Percentiles rank a stretch among this genome's conserved stretches.
Evolutionary conservation across 1,284 basidiomycete species (phyloP).

Genomic region (Heliocybe sulcata): DNA sequence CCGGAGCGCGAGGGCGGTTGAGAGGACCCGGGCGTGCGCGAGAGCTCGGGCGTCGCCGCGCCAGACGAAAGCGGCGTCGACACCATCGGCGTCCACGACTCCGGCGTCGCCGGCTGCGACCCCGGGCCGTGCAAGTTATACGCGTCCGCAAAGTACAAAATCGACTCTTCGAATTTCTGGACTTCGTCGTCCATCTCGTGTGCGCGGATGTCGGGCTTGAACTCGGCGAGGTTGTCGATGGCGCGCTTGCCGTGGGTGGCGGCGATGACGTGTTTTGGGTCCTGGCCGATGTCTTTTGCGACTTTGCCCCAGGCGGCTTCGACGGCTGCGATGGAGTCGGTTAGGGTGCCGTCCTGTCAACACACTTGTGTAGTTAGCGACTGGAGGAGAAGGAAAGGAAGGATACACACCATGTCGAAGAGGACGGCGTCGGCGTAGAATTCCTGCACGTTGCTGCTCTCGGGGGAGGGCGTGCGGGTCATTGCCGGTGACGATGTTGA

Average conservation of each 20-base stretch:
- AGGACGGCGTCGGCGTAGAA: constrained; percentile 58
- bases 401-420: constrained; percentile 60
- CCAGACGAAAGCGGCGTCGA: constrained; percentile 25
- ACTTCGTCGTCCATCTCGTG: constrained; percentile 68
- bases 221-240: constrained; percentile 38
- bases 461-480: neutral
- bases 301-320: constrained; percentile 78
- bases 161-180: constrained; percentile 59
- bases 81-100: constrained; percentile 9
- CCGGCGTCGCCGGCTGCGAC: constrained; percentile 15
- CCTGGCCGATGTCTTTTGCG: constrained; percentile 60
- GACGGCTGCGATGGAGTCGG: constrained; percentile 71
- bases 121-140: constrained; percentile 39
- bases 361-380: constrained; percentile 10
- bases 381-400: neutral
- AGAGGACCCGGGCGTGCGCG: constrained; percentile 22
- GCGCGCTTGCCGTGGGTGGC: constrained; percentile 73
- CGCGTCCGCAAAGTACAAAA: constrained; percentile 70
- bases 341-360: constrained; percentile 60
- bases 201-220: constrained; percentile 33
- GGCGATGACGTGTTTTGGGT: constrained; percentile 57
- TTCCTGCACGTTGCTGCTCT: constrained; percentile 10
- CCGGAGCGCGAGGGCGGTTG: constrained; percentile 34
- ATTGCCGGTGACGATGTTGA: neutral
- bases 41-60: constrained; percentile 29